These are phyloP conservation scores for Blepharisma stoltei DNA, from an alignment of 73 alveolate genomes.

Conservation along the genomic window DNA sequence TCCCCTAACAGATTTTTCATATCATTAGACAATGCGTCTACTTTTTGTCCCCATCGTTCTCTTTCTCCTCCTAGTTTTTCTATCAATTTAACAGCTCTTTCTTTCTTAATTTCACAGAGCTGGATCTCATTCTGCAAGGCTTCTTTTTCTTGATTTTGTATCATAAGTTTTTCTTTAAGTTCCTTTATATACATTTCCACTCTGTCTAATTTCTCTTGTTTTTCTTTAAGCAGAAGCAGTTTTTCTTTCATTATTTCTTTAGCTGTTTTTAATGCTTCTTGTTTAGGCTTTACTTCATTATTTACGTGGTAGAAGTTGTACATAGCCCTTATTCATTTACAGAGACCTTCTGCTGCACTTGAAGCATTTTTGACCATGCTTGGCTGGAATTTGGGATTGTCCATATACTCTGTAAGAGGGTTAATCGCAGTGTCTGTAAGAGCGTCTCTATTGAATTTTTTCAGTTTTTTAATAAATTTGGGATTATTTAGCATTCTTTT, in stretches of 20 bases:
- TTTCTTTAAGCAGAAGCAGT: conserved; percentile 67
- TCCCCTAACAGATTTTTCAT: conserved; percentile 89
- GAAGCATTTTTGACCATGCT: conserved; percentile 69
- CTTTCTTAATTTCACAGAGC: conserved; percentile 76
- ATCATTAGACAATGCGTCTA: conserved; percentile 69
- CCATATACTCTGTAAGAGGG: conserved; percentile 57
- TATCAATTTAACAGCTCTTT: conserved; percentile 83
- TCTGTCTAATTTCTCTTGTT: conserved; percentile 72
- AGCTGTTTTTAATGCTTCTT: conserved; percentile 91
- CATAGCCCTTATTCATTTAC: conserved; percentile 79
- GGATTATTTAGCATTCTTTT: conserved; percentile 70
- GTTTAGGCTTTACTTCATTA: conserved; percentile 87
- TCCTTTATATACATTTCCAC: conserved; percentile 80
- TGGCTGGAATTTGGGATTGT: conserved; percentile 65
- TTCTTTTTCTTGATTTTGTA: conserved; percentile 77
- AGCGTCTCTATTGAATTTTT: conserved; percentile 66
- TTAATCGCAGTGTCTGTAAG: conserved; percentile 64
- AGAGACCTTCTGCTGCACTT: conserved; percentile 83
- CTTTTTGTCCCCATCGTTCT: conserved; percentile 82
- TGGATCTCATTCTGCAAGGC: conserved; percentile 74
- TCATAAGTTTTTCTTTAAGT: conserved; percentile 83
- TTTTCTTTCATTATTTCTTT: conserved; percentile 68
- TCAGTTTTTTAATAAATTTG: conserved; percentile 59
- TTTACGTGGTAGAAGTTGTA: conserved; percentile 73
- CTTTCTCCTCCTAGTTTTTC: conserved; percentile 84